Evolutionary conservation across 495 filamentous ascomycete species (phyloP), one percentile per base, ranked within the genome.

Genomic region (Cercophora newfieldiana): DNA sequence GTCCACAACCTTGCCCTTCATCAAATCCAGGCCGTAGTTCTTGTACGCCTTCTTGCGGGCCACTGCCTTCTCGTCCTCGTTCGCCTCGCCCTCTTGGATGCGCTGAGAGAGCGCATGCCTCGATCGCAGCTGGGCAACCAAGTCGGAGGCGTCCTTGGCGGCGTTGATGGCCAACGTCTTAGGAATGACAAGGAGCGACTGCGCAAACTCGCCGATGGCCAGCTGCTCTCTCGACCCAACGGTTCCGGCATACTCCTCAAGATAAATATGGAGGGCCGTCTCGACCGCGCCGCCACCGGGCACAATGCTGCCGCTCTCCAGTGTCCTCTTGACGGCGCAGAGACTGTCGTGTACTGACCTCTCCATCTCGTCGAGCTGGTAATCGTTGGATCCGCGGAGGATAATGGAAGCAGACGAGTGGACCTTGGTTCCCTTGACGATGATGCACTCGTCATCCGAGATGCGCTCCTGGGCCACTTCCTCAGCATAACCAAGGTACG

Each of bases 211-310:
- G 75, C 91, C 95, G 69, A 99, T 97, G 69, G 95, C 94, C 63
- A 98, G 89, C 83, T 99, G 95, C 82, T 99, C 95, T 66, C 95
- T 88, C 31, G 94, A 97, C 68, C 95, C 94, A 61, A 99, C 93
- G 62, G 95, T 97, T 70, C 94, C 94, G n/a, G 95, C 95, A 80
- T 96, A 98, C 78, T 99, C 96, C 83, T 99, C 95, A 31, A 99
- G 86, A 81, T 98, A 98, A 75, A 99, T 99, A 81, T 97, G 95
- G 61, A 99, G 84, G 26, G 95, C 95, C n/a, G 95, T 98, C 83
- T 99, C 95, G 21, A 97, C 96, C 14, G 95, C 96, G 69, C 94
- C 95, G 69, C 94, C 95, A 58, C 95, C 95, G 33, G 95, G 95
- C 33, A 99, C 95, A 64, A 99, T 94, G 79, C 91, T 93, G 60